These are phyloP conservation scores for Cercospora sojina DNA, from an alignment of 2,329 filamentous ascomycete species.

Conservation along the genomic window DNA sequence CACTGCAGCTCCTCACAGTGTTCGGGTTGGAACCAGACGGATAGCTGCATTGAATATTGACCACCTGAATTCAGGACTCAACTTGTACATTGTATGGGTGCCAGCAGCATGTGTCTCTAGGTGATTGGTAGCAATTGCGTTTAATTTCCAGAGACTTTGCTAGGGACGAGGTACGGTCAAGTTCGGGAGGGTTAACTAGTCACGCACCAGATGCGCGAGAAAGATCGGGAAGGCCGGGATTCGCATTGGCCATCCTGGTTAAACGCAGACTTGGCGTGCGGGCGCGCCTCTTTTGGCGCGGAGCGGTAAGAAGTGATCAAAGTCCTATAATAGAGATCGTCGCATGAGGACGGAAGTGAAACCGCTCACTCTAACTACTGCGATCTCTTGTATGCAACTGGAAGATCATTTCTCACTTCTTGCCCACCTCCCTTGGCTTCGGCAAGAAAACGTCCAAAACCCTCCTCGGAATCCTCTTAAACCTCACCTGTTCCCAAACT, in stretches of 20 bases:
- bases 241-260: background rate
- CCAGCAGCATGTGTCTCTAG: background rate
- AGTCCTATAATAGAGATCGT: background rate
- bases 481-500: slow-evolving; percentile 35
- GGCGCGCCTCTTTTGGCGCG: background rate
- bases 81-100: background rate
- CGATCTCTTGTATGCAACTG: background rate
- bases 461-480: slow-evolving; percentile 59
- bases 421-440: slow-evolving; percentile 46
- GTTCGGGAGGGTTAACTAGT: background rate
- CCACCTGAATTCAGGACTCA: background rate
- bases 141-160: slow-evolving; percentile 10
- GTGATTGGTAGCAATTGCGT: slow-evolving; percentile 2
- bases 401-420: background rate
- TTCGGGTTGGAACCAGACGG: background rate
- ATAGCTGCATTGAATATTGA: background rate
- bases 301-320: background rate
- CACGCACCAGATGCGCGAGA: background rate
- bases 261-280: background rate
- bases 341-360: too few species aligned
- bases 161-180: slow-evolving; percentile 2
- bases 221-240: background rate
- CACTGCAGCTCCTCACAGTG: background rate
- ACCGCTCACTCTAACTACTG: background rate
- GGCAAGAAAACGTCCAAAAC: slow-evolving; percentile 64